These are phyloP conservation scores for Zoysia japonica DNA, from an alignment of 176 grass and related monocot species.

Conservation along the genomic window DNA sequence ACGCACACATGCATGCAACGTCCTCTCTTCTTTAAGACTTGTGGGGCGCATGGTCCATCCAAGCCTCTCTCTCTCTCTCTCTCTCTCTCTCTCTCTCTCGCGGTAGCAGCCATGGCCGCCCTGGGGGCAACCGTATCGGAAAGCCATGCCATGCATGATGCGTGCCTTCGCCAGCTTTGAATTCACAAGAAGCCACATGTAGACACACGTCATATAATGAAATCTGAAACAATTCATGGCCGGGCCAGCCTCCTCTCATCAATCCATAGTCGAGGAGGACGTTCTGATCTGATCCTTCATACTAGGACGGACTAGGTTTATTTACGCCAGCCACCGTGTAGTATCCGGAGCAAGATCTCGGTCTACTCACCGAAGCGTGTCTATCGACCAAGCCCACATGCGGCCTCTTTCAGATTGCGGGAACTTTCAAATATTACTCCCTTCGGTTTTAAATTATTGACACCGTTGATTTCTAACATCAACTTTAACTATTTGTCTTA, in stretches of 20 bases:
- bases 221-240: neutral
- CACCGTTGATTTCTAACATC: too few species aligned
- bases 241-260: neutral
- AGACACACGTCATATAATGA: conserved; percentile 18
- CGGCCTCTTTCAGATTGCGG: too few species aligned
- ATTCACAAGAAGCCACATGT: conserved; percentile 8
- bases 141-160: conserved; percentile 22
- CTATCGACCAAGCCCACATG: too few species aligned
- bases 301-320: conserved; percentile 9
- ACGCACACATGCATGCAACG: conserved; percentile 1
- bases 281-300: neutral
- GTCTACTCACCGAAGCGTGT: too few species aligned
- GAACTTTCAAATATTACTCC: too few species aligned
- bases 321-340: neutral
- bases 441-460: too few species aligned
- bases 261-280: neutral
- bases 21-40: conserved; percentile 23
- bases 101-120: conserved; percentile 26
- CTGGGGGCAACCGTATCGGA: conserved; percentile 26
- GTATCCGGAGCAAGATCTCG: conserved; percentile 3
- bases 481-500: too few species aligned
- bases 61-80: too few species aligned
- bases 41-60: conserved; percentile 16
- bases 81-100: too few species aligned
- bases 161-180: conserved; percentile 3